Evolutionary conservation across 2,329 filamentous ascomycete species (phyloP), one percentile per base, ranked within the genome.

Genomic region (Leptographium procerum): DNA sequence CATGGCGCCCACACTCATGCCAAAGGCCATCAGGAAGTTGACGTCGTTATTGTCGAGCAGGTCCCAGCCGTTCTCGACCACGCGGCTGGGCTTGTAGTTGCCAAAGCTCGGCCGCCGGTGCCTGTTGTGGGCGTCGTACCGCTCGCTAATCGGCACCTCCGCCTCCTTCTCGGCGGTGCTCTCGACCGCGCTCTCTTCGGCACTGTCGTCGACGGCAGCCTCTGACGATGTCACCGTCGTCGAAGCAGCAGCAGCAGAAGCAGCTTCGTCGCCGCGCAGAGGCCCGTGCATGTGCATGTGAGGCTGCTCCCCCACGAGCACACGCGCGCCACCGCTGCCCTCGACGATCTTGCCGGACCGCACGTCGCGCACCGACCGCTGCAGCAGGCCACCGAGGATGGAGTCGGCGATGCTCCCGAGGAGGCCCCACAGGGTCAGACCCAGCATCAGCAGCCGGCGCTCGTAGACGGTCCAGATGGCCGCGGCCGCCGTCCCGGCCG

Each of bases 41-140:
- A 99, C 91, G 57, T 89, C 88, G 70, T 99, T 99, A 71, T 99
- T 99, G 71, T 95, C 91, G 59, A 99, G 75, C 61, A 95, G 70
- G 69, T 96, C 81, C 81, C 73, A 77, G 55, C 69, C 90, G 64
- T 77, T 87, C 71, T 88, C 83, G 8, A 86, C 72, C 6, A 84
- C 74, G 22, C 87, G 76, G 56, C 84, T 85, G 61, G 86, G 81
- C 65, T 77, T 77, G 58, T 77, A 73, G 59, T 78, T 74, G 2
- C 81, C 72, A 74, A 81, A 79, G 66, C 76, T 82, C 8, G 77
- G 65, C 66, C 71, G 73, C 50, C 79, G 74, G 59, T 78, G 72
- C 69, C 76, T 79, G 64, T 77, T 73, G 57, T 71, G 72, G 9
- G 73, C 66, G 61, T 81, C 76, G 65, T 82, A 82, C 62, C 40